These are phyloP conservation scores for Diutina siamensis DNA, from an alignment of 1,139 yeast genomes.

Conservation along the genomic window DNA sequence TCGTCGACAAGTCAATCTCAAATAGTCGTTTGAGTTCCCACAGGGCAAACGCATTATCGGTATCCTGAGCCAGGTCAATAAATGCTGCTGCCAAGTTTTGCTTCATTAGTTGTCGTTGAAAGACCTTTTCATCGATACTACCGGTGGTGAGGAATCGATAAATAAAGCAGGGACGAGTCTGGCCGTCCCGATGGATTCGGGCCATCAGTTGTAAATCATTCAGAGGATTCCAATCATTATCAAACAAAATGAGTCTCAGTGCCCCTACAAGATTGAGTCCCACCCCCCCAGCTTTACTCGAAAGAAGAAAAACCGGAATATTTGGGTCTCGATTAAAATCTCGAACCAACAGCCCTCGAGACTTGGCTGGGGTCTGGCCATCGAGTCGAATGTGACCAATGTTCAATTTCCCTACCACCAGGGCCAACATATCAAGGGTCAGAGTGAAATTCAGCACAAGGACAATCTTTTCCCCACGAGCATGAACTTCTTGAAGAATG, in stretches of 20 bases:
- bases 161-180: conserved; percentile 61
- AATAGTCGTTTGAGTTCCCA: conserved; percentile 70
- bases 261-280: conserved; percentile 91
- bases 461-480: conserved; percentile 60
- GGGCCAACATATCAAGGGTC: conserved; percentile 69
- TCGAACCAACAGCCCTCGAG: conserved; percentile 55
- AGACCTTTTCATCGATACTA: conserved; percentile 86
- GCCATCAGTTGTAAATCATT: conserved; percentile 95
- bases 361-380: conserved; percentile 66
- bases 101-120: conserved; percentile 87
- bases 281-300: conserved; percentile 91
- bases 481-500: conserved; percentile 32
- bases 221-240: conserved; percentile 93
- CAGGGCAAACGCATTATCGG: conserved; percentile 39
- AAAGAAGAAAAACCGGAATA: conserved; percentile 59
- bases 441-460: conserved; percentile 84
- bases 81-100: conserved; percentile 70
- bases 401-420: conserved; percentile 37
- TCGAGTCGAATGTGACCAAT: conserved; percentile 58
- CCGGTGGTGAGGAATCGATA: conserved; percentile 83
- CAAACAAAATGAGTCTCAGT: conserved; percentile 70
- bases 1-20: conserved; percentile 35
- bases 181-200: conserved; percentile 90
- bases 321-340: conserved; percentile 47
- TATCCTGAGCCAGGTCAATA: conserved; percentile 39